These are phyloP conservation scores for Saccharomyces pastorianus DNA, from an alignment of 1,139 yeast genomes.

Conservation along the genomic window DNA sequence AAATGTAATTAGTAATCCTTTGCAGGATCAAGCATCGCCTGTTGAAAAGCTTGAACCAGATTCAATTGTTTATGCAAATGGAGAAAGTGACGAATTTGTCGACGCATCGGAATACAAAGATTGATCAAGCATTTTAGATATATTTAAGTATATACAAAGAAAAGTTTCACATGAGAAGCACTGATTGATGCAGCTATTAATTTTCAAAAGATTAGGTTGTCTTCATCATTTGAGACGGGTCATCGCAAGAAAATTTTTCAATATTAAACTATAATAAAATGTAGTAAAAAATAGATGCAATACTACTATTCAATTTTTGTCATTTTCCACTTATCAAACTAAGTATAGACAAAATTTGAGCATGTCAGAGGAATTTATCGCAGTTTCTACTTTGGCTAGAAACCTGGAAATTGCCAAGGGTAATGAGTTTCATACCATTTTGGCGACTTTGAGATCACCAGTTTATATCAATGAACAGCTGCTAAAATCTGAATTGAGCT, in stretches of 20 bases:
- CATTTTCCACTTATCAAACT: not conserved
- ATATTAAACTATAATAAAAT: not conserved
- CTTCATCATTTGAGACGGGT: not conserved
- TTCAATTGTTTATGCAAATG: slow-evolving; percentile 40
- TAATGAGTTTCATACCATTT: slow-evolving; percentile 29
- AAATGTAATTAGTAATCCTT: slow-evolving; percentile 10
- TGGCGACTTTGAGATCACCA: slow-evolving; percentile 29
- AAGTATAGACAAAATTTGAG: not conserved
- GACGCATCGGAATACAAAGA: slow-evolving; percentile 28
- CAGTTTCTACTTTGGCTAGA: slow-evolving; percentile 29
- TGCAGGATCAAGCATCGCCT: slow-evolving; percentile 3
- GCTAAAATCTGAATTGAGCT: slow-evolving; percentile 47
- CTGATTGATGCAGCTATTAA: not conserved
- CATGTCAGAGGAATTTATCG: slow-evolving; percentile 12
- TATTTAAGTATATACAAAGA: not conserved
- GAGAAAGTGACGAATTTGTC: slow-evolving; percentile 45
- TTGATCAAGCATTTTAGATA: not conserved
- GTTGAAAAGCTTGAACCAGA: slow-evolving; percentile 32
- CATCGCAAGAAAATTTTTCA: slow-evolving; percentile 2
- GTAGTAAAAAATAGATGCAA: not conserved
- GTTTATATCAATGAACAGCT: slow-evolving; percentile 34
- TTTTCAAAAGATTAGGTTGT: not conserved
- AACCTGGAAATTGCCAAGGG: slow-evolving; percentile 31
- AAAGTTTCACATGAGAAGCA: not conserved
- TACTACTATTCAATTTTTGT: not conserved